Evolutionary conservation across 2,329 filamentous ascomycete species (phyloP).

Genomic region (Fusarium oligoseptatum): DNA sequence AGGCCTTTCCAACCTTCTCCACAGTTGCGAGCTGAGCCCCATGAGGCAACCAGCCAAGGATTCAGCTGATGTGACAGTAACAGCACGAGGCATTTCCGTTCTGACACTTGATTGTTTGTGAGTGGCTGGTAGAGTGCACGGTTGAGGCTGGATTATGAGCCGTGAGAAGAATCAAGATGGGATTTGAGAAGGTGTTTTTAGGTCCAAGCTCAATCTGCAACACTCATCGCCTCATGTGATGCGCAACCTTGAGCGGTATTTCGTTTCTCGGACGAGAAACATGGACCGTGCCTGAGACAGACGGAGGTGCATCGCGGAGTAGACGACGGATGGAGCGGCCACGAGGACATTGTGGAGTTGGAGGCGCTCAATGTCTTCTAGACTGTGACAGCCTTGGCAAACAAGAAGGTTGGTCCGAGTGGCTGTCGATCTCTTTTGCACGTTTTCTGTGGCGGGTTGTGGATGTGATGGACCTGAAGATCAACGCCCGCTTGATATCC

Average conservation of each 20-base stretch:
- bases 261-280: background rate
- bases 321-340: background rate
- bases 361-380: background rate
- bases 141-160: conserved; percentile 5
- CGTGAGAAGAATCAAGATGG: background rate
- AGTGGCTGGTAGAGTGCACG: conserved; percentile 4
- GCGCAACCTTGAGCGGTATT: conserved; percentile 2
- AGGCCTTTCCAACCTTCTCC: background rate
- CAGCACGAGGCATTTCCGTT: conserved; percentile 17
- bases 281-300: background rate
- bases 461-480: conserved; percentile 24
- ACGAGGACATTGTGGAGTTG: background rate
- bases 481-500: conserved; percentile 1
- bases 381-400: background rate
- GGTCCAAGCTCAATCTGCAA: conserved; percentile 2
- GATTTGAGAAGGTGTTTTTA: background rate
- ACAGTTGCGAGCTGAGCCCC: conserved; percentile 25
- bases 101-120: background rate
- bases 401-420: background rate
- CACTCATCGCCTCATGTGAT: conserved; percentile 18
- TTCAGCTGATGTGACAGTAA: conserved; percentile 31
- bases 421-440: conserved; percentile 13
- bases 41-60: conserved; percentile 26
- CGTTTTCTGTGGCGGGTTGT: conserved; percentile 10
- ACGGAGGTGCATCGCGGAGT: background rate